A percentile compares a stretch with the other conserved stretches of the same genome.
phyloP scores from a whole-genome alignment of 768 basidiomycete genomes.

The Macrolepiota albuminosa region DNA sequence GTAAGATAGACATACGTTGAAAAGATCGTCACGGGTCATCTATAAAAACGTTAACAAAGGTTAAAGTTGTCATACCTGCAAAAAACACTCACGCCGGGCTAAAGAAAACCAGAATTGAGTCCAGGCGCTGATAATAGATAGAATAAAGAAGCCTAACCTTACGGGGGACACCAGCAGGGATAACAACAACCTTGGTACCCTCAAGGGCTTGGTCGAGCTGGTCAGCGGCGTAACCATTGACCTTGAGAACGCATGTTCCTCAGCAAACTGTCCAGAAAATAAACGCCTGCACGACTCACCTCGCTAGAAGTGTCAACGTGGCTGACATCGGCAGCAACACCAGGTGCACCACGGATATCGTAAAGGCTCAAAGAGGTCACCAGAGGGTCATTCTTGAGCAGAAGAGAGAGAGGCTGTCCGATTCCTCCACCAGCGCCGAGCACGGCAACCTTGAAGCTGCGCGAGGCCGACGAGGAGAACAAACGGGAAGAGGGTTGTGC shows the following conservation, averaged over 20 bases:
- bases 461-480: conserved; percentile 71
- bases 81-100: conserved; percentile 75
- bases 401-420: conserved; percentile 92
- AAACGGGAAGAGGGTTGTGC: conserved; percentile 50
- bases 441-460: conserved; percentile 87
- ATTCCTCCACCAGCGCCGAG: conserved; percentile 99
- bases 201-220: conserved; percentile 87
- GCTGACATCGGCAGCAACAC: conserved; percentile 96
- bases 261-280: conserved; percentile 1
- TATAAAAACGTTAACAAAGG: conserved; percentile 29
- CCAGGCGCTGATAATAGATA: conserved; percentile 10
- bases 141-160: conserved; percentile 57
- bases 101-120: conserved; percentile 20
- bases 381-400: conserved; percentile 90
- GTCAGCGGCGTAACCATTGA: conserved; percentile 77
- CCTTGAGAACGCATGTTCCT: conserved; percentile 36
- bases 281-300: conserved; percentile 38
- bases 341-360: conserved; percentile 93
- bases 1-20: conserved; percentile 61
- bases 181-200: conserved; percentile 89
- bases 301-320: conserved; percentile 86
- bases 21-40: conserved; percentile 97
- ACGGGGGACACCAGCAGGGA: conserved; percentile 98
- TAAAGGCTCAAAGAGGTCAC: conserved; percentile 84
- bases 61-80: conserved; percentile 4